Conservation (phyloP, 768 basidiomycete species). For the Lactifluus hygrophoroides region DNA sequence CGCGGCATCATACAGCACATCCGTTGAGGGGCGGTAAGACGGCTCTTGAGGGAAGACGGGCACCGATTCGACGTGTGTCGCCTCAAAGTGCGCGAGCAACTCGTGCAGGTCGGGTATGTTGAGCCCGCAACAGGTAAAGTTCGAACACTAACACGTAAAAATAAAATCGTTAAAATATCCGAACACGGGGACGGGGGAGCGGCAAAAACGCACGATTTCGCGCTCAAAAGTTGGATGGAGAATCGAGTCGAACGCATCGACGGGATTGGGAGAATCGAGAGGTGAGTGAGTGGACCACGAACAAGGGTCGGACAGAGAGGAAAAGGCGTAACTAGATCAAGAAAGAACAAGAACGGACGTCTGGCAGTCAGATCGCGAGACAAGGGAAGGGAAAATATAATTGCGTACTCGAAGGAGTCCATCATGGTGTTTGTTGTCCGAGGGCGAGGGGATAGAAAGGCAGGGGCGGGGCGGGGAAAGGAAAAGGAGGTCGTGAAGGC, state of each 20-base stretch:
- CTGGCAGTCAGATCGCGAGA: neutral
- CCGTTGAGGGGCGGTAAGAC: slow-evolving; percentile 11
- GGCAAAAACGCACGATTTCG: slow-evolving; percentile 14
- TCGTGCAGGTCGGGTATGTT: slow-evolving; percentile 40
- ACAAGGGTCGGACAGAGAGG: slow-evolving; percentile 7
- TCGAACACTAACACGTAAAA: slow-evolving; percentile 29
- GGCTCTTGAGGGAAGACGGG: slow-evolving; percentile 6
- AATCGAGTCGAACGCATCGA: slow-evolving; percentile 9
- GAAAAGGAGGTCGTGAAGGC: slow-evolving; percentile 14
- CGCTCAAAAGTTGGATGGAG: slow-evolving; percentile 19
- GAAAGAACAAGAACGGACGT: neutral
- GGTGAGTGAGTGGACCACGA: slow-evolving; percentile 13
- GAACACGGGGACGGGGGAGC: neutral
- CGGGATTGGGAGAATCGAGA: slow-evolving; percentile 10
- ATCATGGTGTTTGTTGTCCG: neutral
- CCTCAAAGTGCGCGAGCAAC: slow-evolving; percentile 45
- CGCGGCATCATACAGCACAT: slow-evolving; percentile 9
- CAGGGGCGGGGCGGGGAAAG: neutral
- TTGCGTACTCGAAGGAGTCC: slow-evolving; percentile 15
- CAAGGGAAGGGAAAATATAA: neutral
- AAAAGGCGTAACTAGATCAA: slow-evolving; percentile 8
- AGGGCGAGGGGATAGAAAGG: neutral
- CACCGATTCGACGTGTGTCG: slow-evolving; percentile 29
- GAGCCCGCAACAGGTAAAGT: slow-evolving; percentile 43
- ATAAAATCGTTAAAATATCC: neutral